A percentile compares a stretch with the other conserved stretches of the same genome.
Evolutionary conservation across 148 eudicot genomes (phyloP).

Genomic region (Vaccinium darrowii): DNA sequence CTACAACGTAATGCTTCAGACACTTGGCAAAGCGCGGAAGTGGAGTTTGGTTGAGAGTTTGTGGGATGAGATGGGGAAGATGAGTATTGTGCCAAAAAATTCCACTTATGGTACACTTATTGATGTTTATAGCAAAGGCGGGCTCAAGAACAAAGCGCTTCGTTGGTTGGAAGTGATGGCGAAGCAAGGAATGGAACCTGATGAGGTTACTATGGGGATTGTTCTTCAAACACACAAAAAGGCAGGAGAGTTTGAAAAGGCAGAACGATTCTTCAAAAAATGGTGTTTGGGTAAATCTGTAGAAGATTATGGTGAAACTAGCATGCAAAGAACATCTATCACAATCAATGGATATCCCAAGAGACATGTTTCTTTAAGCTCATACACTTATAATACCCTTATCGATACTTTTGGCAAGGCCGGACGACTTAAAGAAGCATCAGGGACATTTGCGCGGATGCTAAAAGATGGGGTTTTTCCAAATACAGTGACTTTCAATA

Average conservation of each 20-base stretch:
- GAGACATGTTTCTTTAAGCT: constrained; percentile 50
- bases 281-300: constrained; percentile 49
- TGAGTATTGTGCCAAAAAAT: constrained; percentile 50
- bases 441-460: constrained; percentile 64
- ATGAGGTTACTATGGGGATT: constrained; percentile 85
- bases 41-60: constrained; percentile 66
- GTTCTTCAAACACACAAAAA: constrained; percentile 79
- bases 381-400: constrained; percentile 77
- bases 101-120: constrained; percentile 89
- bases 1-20: constrained; percentile 79
- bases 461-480: constrained; percentile 63
- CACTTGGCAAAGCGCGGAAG: constrained; percentile 62
- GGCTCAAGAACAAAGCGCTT: constrained; percentile 55
- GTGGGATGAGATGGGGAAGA: constrained; percentile 74
- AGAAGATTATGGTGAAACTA: constrained; percentile 18
- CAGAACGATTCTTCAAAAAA: constrained; percentile 71
- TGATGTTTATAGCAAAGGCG: constrained; percentile 92
- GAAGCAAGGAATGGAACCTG: constrained; percentile 72
- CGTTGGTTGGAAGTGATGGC: constrained; percentile 76
- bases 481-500: constrained; percentile 78
- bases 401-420: constrained; percentile 92
- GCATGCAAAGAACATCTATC: not conserved
- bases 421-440: constrained; percentile 67
- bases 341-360: constrained; percentile 23
- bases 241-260: constrained; percentile 74